phyloP scores from a whole-genome alignment of 1,284 basidiomycete species.

The Ceratobasidium sp. region DNA sequence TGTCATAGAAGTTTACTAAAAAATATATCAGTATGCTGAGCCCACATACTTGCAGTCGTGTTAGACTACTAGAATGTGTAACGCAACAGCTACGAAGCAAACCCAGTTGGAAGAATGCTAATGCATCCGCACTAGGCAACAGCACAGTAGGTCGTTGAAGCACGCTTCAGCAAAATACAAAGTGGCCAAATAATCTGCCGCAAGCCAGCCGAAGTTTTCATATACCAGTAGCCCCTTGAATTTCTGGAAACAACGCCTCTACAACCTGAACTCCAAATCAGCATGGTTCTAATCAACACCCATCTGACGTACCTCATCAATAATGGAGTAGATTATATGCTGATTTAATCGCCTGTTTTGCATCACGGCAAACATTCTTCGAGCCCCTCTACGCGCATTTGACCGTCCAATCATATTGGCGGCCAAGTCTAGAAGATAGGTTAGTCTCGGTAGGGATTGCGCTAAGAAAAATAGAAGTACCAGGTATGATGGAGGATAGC shows the following conservation, averaged over 20 bases:
- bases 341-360: conserved; percentile 94
- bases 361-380: conserved; percentile 89
- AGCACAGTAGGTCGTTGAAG: too few species aligned
- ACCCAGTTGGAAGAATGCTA: too few species aligned
- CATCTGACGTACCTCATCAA: conserved; percentile 77
- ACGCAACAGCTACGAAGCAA: too few species aligned
- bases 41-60: too few species aligned
- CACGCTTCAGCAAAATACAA: neutral
- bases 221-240: conserved; percentile 36
- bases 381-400: conserved; percentile 90
- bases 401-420: conserved; percentile 96
- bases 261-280: conserved; percentile 60
- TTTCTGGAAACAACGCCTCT: conserved; percentile 69
- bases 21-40: too few species aligned
- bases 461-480: conserved; percentile 57
- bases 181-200: too few species aligned
- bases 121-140: too few species aligned
- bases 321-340: conserved; percentile 85
- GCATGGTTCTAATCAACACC: conserved; percentile 13
- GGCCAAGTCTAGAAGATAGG: conserved; percentile 74
- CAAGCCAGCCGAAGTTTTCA: neutral
- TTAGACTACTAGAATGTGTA: too few species aligned
- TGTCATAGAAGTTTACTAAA: too few species aligned
- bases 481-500: conserved; percentile 88
- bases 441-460: neutral